Evolutionary conservation across 192 early-diverging fungal genomes (phyloP).

Genomic region (Bifiguratus adelaidae): DNA sequence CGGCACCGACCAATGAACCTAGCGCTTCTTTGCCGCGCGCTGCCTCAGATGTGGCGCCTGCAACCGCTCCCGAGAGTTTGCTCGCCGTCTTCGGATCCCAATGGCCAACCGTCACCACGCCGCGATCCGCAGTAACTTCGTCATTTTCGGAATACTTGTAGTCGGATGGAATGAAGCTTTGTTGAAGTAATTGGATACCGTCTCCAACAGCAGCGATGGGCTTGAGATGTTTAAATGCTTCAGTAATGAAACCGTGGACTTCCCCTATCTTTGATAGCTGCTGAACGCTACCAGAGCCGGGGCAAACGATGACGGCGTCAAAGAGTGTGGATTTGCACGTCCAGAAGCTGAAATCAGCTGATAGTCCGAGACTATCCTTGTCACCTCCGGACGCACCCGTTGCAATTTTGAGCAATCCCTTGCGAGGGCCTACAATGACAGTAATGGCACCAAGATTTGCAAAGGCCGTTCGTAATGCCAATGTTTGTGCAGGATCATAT

Average conservation of each 20-base stretch:
- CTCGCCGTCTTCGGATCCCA: no score
- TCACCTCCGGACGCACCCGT: no score
- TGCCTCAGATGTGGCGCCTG: no score
- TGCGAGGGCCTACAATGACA: not conserved
- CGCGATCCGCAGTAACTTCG: no score
- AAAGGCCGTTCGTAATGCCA: slow-evolving; percentile 4
- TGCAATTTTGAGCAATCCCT: not conserved
- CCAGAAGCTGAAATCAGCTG: not conserved
- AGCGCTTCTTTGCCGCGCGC: no score
- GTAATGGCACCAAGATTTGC: not conserved
- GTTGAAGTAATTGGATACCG: not conserved
- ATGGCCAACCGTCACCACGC: no score
- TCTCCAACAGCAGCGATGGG: slow-evolving; percentile 11
- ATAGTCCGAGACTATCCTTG: not conserved
- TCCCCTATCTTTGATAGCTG: not conserved
- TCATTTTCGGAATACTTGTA: no score
- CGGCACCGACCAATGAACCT: no score
- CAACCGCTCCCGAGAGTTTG: no score
- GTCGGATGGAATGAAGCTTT: not conserved
- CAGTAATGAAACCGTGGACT: slow-evolving; percentile 4
- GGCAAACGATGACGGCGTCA: not conserved
- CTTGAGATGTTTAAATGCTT: slow-evolving; percentile 11
- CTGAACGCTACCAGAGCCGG: not conserved
- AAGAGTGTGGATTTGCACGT: not conserved
- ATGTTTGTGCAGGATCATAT: not conserved